Conservation (phyloP, 257 asterid species). For the Euphrasia confusa region DNA sequence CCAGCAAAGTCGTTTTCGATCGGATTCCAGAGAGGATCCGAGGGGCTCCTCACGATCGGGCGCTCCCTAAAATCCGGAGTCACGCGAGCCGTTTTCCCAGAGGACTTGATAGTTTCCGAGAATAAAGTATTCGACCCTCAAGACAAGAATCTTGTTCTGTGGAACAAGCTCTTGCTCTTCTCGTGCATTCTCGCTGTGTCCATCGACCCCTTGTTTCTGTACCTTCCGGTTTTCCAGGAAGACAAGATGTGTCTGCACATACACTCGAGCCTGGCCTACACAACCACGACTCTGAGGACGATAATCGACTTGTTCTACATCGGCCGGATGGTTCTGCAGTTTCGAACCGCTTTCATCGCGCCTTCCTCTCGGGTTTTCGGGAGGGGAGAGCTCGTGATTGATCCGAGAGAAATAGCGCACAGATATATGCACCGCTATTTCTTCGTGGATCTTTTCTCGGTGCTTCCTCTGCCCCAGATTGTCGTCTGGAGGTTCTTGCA, state of each 20-base stretch:
- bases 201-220: constrained; percentile 83
- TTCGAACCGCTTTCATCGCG: constrained; percentile 92
- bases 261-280: constrained; percentile 56
- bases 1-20: constrained; percentile 54
- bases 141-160: constrained; percentile 78
- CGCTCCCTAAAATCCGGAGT: constrained; percentile 75
- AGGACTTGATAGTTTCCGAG: constrained; percentile 75
- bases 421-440: constrained; percentile 80
- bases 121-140: constrained; percentile 86
- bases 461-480: constrained; percentile 93
- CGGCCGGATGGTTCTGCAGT: constrained; percentile 72
- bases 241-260: constrained; percentile 80
- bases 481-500: constrained; percentile 80
- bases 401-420: constrained; percentile 72
- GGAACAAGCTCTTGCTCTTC: constrained; percentile 78
- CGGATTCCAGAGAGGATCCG: constrained; percentile 71
- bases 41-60: constrained; percentile 78
- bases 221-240: constrained; percentile 69
- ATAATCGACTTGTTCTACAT: constrained; percentile 62
- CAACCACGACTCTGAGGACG: constrained; percentile 68
- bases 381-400: constrained; percentile 96
- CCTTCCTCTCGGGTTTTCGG: constrained; percentile 99
- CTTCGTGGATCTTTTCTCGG: constrained; percentile 71
- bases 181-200: constrained; percentile 85
- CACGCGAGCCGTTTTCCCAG: constrained; percentile 82